Base-by-base conservation (phyloP, 495 filamentous ascomycete genomes). In the Penicillium chermesinum region DNA sequence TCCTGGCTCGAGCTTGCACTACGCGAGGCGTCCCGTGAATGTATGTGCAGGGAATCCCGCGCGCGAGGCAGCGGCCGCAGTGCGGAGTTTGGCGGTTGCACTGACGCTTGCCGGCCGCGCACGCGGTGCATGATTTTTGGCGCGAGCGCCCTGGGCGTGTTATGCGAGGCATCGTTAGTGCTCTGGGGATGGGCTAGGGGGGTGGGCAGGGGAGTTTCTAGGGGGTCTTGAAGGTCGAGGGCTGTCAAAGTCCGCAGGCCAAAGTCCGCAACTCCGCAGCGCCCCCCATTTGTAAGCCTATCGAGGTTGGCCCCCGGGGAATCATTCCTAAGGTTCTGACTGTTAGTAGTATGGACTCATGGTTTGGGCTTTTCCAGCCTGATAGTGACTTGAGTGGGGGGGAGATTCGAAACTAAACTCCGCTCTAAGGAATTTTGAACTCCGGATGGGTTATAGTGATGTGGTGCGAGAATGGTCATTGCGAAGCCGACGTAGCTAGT, bases 61-160 rank as follows among this genome's bases (percentile, higher is more conserved):
- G 49, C 7, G 30, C 48, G 15, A 40, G 14, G 35, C 57, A 56
- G 2, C 53, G 53, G 3, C 46, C 46, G 41, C 56, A 55, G 13
- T 59, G 53, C 53, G 49, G 52, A 47, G 49, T 56, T 50, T 52
- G 55, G 2, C 52, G 51, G 34, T 55, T 49, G 15, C 55, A 58
- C 27, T 48, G 55, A 34, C 55, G 44, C 37, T 58, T 55, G 12
- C 51, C 48, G 12, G 45, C 48, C 13, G 48, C 51, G 19, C 55
- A 58, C 25, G 48, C 37, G 16, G 45, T 36, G 10, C 55, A 58
- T 2, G 48, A 55, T 25, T 58, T 58, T 14, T 55, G 55, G 13
- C 47, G 42, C 13, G 52, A 55, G 2, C 48, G 43, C 18, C 10
- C 13, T 32, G 8, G 14, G 9, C 21, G n/a, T 3, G 46, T 30